A percentile compares a stretch with the other conserved stretches of the same genome.
Conservation (phyloP, 768 basidiomycete species). For the Hydnomerulius pinastri region DNA sequence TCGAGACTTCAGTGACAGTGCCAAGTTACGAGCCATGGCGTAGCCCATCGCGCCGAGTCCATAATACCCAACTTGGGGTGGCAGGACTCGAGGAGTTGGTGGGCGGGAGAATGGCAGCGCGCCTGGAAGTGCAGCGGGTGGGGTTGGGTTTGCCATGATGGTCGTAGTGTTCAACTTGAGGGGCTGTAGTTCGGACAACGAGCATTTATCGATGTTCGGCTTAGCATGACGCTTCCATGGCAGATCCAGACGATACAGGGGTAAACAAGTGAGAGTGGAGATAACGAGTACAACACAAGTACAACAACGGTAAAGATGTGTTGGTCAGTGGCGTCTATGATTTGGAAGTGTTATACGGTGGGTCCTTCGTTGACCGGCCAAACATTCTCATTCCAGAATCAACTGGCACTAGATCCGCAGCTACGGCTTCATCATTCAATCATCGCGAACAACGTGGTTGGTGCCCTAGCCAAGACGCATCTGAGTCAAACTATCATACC, state of each 20-base stretch:
- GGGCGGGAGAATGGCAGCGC: conserved; percentile 52
- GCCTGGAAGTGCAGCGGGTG: background rate
- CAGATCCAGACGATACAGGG: background rate
- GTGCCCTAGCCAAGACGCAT: conserved; percentile 10
- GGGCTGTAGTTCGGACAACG: background rate
- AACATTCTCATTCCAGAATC: background rate
- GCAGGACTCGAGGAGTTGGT: conserved; percentile 40
- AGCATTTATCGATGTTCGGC: background rate
- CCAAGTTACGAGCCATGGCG: conserved; percentile 73
- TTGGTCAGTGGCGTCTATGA: background rate
- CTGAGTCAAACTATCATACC: background rate
- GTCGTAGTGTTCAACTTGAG: background rate
- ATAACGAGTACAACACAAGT: background rate
- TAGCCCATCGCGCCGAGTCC: conserved; percentile 63
- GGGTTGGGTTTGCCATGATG: background rate
- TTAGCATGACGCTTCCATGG: background rate
- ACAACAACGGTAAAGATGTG: too few relatives aligned
- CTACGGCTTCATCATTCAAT: conserved; percentile 6
- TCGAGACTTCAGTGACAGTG: conserved; percentile 43
- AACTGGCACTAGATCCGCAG: background rate
- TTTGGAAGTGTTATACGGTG: background rate
- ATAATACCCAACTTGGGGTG: conserved; percentile 36
- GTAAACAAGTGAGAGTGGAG: background rate
- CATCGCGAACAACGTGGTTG: conserved; percentile 23
- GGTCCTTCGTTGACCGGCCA: too few relatives aligned